Base-by-base conservation (phyloP, 139 green algal genomes). In the Edaphochlamys debaryana region DNA sequence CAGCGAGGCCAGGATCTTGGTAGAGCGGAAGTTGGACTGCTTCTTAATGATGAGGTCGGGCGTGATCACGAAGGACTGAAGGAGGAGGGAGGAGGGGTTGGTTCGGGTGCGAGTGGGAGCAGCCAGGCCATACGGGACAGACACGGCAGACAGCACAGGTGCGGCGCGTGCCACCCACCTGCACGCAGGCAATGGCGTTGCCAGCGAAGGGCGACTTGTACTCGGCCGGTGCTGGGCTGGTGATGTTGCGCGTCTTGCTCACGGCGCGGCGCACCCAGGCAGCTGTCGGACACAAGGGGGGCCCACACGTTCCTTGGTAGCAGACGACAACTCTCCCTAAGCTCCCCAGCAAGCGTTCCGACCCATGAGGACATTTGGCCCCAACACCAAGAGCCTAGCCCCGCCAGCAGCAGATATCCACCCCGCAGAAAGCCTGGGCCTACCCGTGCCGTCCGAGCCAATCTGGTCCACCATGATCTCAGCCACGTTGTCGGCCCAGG, bases 1-100 rank as follows among this genome's bases (percentile, higher is more conserved):
- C 40, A 95, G 83, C 1, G 87, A 94, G 79, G 89, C 92, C 22
- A 95, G 69, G 63, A 95, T 92, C 88, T 94, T 93, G 48, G 84
- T 90, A 42, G 42, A 69, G 48, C 80, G 79, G 74, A 78, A 64
- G 38, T 79, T 80, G 66, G 79, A 82, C n/a, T 77, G 52, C 7
- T 25, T 64, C 38, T 85, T 52, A 58, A 68, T 72, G 62, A 89
- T 80, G n/a, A 87, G 48, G 41, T 89, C 67, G 19, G 77, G 82
- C 36, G 52, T 77, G 29, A 91, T 82, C 25, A 76, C 52, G 23
- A 91, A 72, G 0, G 78, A 85, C 60, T 82, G 76, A 22, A 29
- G 66, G 37, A n/a, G 37, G 19, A 22, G 17, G 3, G 15, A 50
- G 19, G 17, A 32, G 45, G 69, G 45, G 45, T 54, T 13, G 13